Percentiles rank a stretch among this genome's conserved stretches.
These are phyloP conservation scores for Akebia trifoliata DNA, from an alignment of 164 flowering plant species.

Conservation along the genomic window DNA sequence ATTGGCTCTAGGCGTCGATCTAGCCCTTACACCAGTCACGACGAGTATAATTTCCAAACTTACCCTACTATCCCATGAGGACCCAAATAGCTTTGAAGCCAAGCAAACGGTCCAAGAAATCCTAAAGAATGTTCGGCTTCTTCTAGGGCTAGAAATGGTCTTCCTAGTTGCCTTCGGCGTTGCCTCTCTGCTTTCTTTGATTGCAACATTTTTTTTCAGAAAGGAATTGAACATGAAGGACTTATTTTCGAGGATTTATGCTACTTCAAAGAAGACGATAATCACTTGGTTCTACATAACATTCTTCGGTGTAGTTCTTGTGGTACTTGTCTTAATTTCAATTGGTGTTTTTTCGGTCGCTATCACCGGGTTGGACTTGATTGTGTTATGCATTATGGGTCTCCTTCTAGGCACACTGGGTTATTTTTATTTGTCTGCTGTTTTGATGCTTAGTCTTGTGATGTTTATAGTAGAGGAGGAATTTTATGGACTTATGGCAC, in stretches of 20 bases:
- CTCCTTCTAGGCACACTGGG: slow-evolving; percentile 5
- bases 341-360: background rate
- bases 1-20: slow-evolving; percentile 8
- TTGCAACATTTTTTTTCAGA: background rate
- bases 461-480: slow-evolving; percentile 7
- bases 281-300: slow-evolving; percentile 11
- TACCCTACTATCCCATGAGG: background rate
- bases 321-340: slow-evolving; percentile 1
- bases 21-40: background rate
- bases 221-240: slow-evolving; percentile 4
- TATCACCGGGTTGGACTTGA: background rate
- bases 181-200: background rate
- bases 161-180: background rate
- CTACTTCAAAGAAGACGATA: slow-evolving; percentile 1
- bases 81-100: background rate
- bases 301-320: background rate
- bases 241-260: background rate
- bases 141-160: slow-evolving; percentile 7
- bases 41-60: background rate
- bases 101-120: background rate
- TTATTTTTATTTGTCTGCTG: slow-evolving; percentile 2
- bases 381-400: background rate
- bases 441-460: slow-evolving; percentile 14
- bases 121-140: background rate
- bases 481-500: background rate